Conservation (phyloP, 1,284 basidiomycete species). For the Bjerkandera adusta region DNA sequence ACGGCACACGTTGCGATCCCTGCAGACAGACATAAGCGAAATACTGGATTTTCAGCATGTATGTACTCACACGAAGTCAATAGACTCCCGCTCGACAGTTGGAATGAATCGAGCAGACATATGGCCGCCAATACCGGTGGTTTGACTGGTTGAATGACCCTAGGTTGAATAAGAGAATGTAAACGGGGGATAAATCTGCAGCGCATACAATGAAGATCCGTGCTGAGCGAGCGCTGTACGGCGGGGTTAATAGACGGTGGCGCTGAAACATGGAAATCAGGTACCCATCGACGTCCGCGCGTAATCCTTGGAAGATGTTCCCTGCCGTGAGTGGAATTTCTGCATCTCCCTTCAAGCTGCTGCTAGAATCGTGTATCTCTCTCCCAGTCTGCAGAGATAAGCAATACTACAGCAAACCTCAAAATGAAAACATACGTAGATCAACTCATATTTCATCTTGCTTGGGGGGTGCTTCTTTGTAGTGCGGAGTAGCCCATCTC, state of each 20-base stretch:
- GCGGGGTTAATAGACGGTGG: constrained; percentile 1
- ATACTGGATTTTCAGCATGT: constrained; percentile 25
- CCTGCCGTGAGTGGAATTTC: constrained; percentile 58
- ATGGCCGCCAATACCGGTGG: constrained; percentile 91
- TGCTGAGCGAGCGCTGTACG: constrained; percentile 56
- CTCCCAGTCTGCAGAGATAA: constrained; percentile 74
- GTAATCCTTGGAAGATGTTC: constrained; percentile 82
- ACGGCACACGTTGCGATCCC: constrained; percentile 78
- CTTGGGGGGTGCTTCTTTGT: constrained; percentile 95
- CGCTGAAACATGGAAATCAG: constrained; percentile 1
- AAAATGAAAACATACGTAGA: too few relatives aligned
- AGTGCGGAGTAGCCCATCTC: constrained; percentile 81
- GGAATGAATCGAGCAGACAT: constrained; percentile 93
- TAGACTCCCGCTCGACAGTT: constrained; percentile 94
- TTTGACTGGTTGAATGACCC: constrained; percentile 87
- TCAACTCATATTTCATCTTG: constrained; percentile 78
- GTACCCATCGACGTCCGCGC: constrained; percentile 80
- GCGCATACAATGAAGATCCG: constrained; percentile 74
- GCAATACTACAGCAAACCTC: too few relatives aligned
- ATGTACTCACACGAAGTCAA: constrained; percentile 76
- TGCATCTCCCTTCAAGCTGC: constrained; percentile 64
- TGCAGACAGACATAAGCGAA: constrained; percentile 31
- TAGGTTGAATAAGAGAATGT: constrained; percentile 21
- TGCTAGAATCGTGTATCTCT: constrained; percentile 81
- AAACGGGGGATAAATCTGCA: background rate